Percentiles rank a stretch among this genome's conserved stretches.
These are phyloP conservation scores for Leccinum arenicola DNA, from an alignment of 768 basidiomycete species.

Conservation along the genomic window DNA sequence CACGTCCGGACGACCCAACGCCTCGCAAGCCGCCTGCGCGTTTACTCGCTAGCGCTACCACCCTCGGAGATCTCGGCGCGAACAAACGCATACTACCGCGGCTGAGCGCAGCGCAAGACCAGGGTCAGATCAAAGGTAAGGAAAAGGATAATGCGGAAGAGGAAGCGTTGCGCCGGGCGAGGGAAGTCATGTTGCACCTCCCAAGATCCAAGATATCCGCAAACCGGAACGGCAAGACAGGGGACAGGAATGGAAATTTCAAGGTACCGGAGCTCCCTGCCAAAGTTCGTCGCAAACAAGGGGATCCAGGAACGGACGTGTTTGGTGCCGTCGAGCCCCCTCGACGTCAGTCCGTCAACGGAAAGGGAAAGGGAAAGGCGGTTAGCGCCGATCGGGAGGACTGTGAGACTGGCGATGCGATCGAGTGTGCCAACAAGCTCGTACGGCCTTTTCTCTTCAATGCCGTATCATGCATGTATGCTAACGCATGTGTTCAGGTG, in stretches of 20 bases:
- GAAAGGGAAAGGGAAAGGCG: conserved; percentile 39
- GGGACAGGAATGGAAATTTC: conserved; percentile 25
- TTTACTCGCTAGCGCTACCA: conserved; percentile 9
- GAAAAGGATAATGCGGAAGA: conserved; percentile 25
- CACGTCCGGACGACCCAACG: conserved; percentile 77
- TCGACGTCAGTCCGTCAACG: conserved; percentile 13
- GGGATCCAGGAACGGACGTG: conserved; percentile 27
- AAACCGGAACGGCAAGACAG: conserved; percentile 7
- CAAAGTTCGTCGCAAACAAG: conserved; percentile 20
- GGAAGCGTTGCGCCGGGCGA: conserved; percentile 32
- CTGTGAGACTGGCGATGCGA: conserved; percentile 23
- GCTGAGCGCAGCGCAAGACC: conserved; percentile 1
- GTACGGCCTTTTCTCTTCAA: conserved; percentile 35
- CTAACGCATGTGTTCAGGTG: conserved; percentile 20
- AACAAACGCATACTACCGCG: conserved; percentile 23
- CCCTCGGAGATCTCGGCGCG: conserved; percentile 16
- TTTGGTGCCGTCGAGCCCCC: conserved; percentile 29
- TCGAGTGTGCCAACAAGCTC: conserved; percentile 62
- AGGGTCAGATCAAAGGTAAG: conserved; percentile 17
- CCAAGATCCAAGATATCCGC: conserved; percentile 25
- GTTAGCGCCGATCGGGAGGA: conserved; percentile 27
- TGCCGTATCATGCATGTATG: background rate
- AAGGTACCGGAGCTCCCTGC: conserved; percentile 52
- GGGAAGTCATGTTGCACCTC: conserved; percentile 38
- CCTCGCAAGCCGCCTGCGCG: conserved; percentile 62